Evolutionary conservation across 805 yeast species (phyloP), one percentile per base, ranked within the genome.

Genomic region (Scheffersomyces lignosus): DNA sequence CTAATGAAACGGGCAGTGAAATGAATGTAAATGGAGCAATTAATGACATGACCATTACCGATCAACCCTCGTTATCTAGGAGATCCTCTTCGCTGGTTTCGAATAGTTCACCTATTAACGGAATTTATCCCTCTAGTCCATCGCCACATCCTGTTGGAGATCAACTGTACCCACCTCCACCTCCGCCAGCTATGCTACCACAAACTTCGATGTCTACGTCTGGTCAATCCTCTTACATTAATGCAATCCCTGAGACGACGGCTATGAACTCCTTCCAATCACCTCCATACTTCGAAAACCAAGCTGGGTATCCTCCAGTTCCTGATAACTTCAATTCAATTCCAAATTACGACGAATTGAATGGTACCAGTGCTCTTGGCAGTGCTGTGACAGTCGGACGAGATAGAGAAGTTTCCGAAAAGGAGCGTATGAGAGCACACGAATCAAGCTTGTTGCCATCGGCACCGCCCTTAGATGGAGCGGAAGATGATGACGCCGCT

Each of bases 401-500:
- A 26, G 29, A 30, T 10, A 5, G 3, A 43, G 47, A 51, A n/a
- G 32, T 73, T 24, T 54, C 79, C 1, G 91, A 83, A 41, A 83
- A 84, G 53, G 83, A 81, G 42, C 49, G 71, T 12, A 56, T 81
- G 47, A 62, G 70, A 39, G 58, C 69, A 3, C 70, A 70, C 32
- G 90, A 83, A 52, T 71, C 73, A 31, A 73, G 83, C 4, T 61
- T 83, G 28, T 49, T 82, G 15, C 90, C 91, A 0, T 80, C 87
- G 2, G 83, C 60, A 22, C 73, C 73, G 1, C 61, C 58, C 1
- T 40, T 52, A 14, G 51, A 49, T 17, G 54, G 52, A 22, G 43
- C 54, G 6, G 58, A 48, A 15, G 49, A 48, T 5, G 44, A 44
- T 12, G 57, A 39, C 14, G 39, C 34, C 14, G 57, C 52, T 5